Percentiles rank a stretch among this genome's conserved stretches.
Evolutionary conservation across 177 flowering plant genomes (phyloP).

Genomic region (Vitis hybrid): DNA sequence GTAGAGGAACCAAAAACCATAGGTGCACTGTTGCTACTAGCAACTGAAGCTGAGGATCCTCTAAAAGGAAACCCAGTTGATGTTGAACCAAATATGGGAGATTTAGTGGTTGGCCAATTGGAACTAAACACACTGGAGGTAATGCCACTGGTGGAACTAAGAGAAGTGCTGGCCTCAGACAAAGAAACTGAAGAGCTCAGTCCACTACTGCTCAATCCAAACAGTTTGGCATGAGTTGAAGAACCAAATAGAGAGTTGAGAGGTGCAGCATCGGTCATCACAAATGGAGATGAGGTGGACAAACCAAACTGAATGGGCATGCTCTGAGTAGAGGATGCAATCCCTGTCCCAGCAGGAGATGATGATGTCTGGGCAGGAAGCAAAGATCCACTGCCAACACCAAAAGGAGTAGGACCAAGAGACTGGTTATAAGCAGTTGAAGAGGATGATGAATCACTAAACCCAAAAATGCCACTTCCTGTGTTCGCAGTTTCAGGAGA

Average conservation of each 20-base stretch:
- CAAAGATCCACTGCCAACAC: conserved; percentile 19
- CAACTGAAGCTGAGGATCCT: conserved; percentile 29
- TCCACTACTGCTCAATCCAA: conserved; percentile 38
- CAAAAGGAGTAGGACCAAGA: conserved; percentile 26
- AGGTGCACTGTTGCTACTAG: conserved; percentile 30
- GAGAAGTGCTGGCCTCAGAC: conserved; percentile 22
- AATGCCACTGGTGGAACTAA: conserved; percentile 28
- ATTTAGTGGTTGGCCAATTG: conserved; percentile 31
- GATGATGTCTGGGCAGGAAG: conserved; percentile 22
- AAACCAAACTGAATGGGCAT: conserved; percentile 46
- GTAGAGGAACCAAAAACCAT: conserved; percentile 32
- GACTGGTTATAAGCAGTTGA: conserved; percentile 27
- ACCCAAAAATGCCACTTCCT: conserved; percentile 41
- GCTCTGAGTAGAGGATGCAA: conserved; percentile 31
- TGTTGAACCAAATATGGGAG: conserved; percentile 37
- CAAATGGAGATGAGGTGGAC: conserved; percentile 45
- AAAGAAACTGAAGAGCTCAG: conserved; percentile 31
- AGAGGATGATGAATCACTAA: conserved; percentile 32
- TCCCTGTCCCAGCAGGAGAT: conserved; percentile 22
- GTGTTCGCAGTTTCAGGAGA: conserved; percentile 10
- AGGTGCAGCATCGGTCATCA: conserved; percentile 33
- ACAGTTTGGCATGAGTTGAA: conserved; percentile 29
- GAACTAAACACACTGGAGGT: conserved; percentile 33
- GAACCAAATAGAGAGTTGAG: conserved; percentile 25
- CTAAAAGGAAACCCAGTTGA: conserved; percentile 61